Base-by-base conservation (phyloP, 371 early-diverging fungal species). In the Funneliformis caledonium region DNA sequence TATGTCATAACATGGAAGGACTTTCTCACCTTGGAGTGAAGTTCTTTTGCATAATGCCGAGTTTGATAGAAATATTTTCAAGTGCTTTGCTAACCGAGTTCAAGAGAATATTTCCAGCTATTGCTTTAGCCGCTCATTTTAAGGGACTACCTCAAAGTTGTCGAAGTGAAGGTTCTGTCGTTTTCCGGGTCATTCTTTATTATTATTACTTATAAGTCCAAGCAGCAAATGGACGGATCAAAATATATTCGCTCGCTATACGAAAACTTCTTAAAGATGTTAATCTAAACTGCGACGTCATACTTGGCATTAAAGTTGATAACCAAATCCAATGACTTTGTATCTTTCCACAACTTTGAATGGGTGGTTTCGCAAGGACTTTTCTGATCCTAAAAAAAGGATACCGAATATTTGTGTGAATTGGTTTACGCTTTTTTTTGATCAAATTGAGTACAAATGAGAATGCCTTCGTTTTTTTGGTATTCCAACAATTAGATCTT, bases 391-490 rank as follows among this genome's bases (percentile, higher is more conserved):
- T 19, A 50, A 45, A 52, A 75, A 56, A 19, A 31, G 65, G 19
- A 8, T 50, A 42, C 12, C 4, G 10, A 50, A 19, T 1, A 26
- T 75, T 50, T 76, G 50, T 6, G 72, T n/a, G 8, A 60, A 47
- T 76, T 74, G 75, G 75, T 74, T 43, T 59, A 12, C 11, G 8
- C 75, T 31, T 9, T 12, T 50, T 14, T 16, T 50, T 26, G 52
- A 12, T 50, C 16, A 50, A 14, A 50, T 12, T 50, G 12, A 50
- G 52, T 12, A 14, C 16, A 50, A 16, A 50, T 50, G 52, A 50
- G 16, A 12, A 16, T 50, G 16, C 16, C 52, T 50, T 50, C 16
- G 16, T 50, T 4, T 50, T 12, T 12, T 50, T 50, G 16, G 16
- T 50, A 50, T 50, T 50, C 16, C 50, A 47, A 33, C 61, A 22